Conservation (phyloP, 139 green algal genomes). For the Tetradesmus lagerheimii region DNA sequence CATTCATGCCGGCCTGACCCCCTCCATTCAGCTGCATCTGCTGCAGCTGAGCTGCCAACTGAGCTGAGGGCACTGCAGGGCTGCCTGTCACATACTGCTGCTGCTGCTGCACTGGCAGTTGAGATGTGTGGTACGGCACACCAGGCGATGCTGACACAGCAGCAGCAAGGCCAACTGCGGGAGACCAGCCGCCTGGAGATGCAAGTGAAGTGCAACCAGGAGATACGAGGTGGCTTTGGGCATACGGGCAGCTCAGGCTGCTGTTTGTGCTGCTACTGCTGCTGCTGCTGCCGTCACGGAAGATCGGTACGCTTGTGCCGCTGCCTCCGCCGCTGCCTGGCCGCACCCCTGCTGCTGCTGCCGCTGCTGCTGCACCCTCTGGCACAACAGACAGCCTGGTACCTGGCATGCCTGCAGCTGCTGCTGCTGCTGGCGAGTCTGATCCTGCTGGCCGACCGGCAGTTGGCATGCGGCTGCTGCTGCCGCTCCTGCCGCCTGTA, state of each 20-base stretch:
- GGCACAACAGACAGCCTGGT: background rate
- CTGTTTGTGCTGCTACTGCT: background rate
- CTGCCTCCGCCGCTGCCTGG: background rate
- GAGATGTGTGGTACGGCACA: background rate
- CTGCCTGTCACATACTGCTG: background rate
- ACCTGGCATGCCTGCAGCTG: background rate
- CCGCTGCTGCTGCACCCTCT: background rate
- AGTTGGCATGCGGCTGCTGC: background rate
- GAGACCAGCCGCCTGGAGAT: background rate
- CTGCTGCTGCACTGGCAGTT: background rate
- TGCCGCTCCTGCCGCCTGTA: background rate
- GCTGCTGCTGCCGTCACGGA: background rate
- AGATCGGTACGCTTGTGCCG: background rate
- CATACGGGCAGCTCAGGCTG: background rate
- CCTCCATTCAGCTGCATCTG: background rate
- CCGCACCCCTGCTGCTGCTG: background rate
- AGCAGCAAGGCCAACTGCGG: background rate
- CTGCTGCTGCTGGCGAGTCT: background rate
- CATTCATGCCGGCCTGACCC: background rate
- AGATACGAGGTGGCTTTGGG: background rate
- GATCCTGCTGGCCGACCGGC: background rate
- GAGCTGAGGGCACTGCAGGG: too few relatives aligned
- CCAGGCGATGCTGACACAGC: background rate
- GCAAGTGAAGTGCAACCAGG: background rate
- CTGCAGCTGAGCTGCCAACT: background rate